phyloP scores from a whole-genome alignment of 352 stramenopile genomes.

The Pythium phragmiticola region DNA sequence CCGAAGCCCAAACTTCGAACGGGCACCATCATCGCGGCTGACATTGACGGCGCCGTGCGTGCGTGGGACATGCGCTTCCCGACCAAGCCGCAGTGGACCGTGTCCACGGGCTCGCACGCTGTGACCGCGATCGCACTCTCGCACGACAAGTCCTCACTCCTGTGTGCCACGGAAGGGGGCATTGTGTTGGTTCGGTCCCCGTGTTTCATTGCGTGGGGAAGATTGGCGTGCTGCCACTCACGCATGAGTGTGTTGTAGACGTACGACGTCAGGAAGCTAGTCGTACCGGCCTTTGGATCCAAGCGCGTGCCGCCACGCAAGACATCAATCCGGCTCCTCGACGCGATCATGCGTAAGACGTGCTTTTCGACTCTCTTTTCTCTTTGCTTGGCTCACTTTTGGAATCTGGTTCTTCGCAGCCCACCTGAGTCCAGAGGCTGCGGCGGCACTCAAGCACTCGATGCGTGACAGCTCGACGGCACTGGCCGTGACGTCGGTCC shows the following conservation, averaged over 20 bases:
- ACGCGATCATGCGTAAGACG: slow-evolving; percentile 49
- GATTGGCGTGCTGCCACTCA: not conserved
- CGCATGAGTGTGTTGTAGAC: slow-evolving; percentile 29
- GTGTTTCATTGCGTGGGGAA: not conserved
- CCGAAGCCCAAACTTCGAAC: slow-evolving; percentile 15
- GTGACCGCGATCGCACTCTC: slow-evolving; percentile 55
- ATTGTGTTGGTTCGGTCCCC: slow-evolving; percentile 43
- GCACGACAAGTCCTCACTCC: slow-evolving; percentile 40
- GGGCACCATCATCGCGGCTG: slow-evolving; percentile 47
- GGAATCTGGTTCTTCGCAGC: slow-evolving; percentile 11
- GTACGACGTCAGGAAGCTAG: slow-evolving; percentile 61
- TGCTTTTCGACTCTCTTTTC: not conserved
- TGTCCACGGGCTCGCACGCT: slow-evolving; percentile 45
- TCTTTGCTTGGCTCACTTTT: not conserved
- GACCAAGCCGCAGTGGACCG: slow-evolving; percentile 47
- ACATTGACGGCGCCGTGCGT: slow-evolving; percentile 61
- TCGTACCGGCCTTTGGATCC: slow-evolving; percentile 65
- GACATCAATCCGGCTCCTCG: slow-evolving; percentile 39
- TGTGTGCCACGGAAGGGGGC: slow-evolving; percentile 63
- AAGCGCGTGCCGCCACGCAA: slow-evolving; percentile 56
- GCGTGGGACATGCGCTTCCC: slow-evolving; percentile 68
- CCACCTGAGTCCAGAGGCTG: slow-evolving; percentile 12
- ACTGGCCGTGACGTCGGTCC: slow-evolving; percentile 41
- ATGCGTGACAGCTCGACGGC: slow-evolving; percentile 33
- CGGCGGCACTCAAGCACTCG: slow-evolving; percentile 1